These are phyloP conservation scores for Filosporella fistucella DNA, from an alignment of 495 filamentous ascomycete genomes.

Conservation along the genomic window DNA sequence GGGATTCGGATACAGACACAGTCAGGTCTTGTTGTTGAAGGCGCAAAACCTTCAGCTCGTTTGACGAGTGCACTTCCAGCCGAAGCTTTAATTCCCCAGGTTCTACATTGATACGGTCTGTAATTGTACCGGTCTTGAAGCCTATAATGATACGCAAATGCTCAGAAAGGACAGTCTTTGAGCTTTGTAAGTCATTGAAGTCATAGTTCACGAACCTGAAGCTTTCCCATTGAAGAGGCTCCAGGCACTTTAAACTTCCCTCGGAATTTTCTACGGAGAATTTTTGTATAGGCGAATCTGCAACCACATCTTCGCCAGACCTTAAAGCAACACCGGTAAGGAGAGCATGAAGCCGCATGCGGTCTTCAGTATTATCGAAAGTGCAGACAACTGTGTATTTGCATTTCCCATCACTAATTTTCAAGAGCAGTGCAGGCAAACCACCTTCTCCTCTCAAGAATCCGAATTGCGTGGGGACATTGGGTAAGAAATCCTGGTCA, in stretches of 20 bases:
- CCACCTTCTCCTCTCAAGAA: constrained; percentile 64
- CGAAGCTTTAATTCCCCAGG: constrained; percentile 65
- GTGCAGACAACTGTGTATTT: constrained; percentile 67
- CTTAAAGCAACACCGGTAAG: constrained; percentile 62
- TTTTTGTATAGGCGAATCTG: constrained; percentile 56
- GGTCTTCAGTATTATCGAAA: constrained; percentile 65
- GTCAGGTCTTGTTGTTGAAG: constrained; percentile 65
- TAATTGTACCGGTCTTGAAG: constrained; percentile 62
- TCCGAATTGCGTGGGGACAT: constrained; percentile 65
- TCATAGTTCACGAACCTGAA: constrained; percentile 37
- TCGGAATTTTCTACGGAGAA: constrained; percentile 42
- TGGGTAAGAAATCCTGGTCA: constrained; percentile 55
- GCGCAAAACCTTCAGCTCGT: constrained; percentile 58
- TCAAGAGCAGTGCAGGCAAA: constrained; percentile 61
- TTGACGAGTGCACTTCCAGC: constrained; percentile 42
- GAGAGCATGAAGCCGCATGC: constrained; percentile 59
- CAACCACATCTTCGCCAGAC: constrained; percentile 54
- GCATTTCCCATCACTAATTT: constrained; percentile 60
- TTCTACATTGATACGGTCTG: constrained; percentile 72
- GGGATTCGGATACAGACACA: constrained; percentile 61
- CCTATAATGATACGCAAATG: constrained; percentile 63
- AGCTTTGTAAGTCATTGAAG: constrained; percentile 24
- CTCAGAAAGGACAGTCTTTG: constrained; percentile 64
- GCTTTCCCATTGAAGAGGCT: constrained; percentile 33
- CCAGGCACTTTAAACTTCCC: constrained; percentile 2